Base-by-base conservation (phyloP, 1,284 basidiomycete genomes). In the Irpex sp. region DNA sequence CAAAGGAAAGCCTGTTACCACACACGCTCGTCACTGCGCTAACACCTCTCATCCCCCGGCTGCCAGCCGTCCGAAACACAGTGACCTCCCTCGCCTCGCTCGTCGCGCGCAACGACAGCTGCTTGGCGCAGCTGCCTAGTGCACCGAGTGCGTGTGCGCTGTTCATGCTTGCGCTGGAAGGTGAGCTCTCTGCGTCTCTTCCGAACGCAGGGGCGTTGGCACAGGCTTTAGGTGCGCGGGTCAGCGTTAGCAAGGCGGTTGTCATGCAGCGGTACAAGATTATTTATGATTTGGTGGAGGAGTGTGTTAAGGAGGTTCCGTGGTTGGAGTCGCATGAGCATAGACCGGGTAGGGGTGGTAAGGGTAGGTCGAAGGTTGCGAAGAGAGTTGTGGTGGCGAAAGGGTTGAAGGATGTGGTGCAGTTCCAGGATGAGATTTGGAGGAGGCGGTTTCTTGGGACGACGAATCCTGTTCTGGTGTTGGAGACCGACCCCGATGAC, bases 81-180 rank as follows among this genome's bases (percentile, higher is more conserved):
- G 86, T 89, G 26, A 74, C 76, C 9, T 80, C 83, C 6, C 79
- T 93, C 26, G 81, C 84, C 60, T 75, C 77, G 36, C 76, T 88
- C 47, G 70, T 89, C 49, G 71, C 78, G 33, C 79, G 81, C 13
- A 73, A 81, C 4, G 74, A 69, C 59, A 72, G 31, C 31, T 6
- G 79, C 17, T 71, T 79, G 57, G 26, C 73, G 54, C 69, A 67
- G 64, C 78, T 73, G 70, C 81, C 75, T 63, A 79, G 75, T 53
- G 78, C 71, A 31, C 80, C 86, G 8, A 86, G 84, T 1, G 87
- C 89, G 1, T 87, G 86, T 68, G 91, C 89, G 5, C 72, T 89
- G 11, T 77, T 90, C 66, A 79, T 93, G n/a, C 80, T 92, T 60
- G 83, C 88, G 0, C 73, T 92, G 50, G 91, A 93, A 76, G 87